These are phyloP conservation scores for Clitopilus hobsonii DNA, from an alignment of 768 basidiomycete genomes.

Conservation along the genomic window DNA sequence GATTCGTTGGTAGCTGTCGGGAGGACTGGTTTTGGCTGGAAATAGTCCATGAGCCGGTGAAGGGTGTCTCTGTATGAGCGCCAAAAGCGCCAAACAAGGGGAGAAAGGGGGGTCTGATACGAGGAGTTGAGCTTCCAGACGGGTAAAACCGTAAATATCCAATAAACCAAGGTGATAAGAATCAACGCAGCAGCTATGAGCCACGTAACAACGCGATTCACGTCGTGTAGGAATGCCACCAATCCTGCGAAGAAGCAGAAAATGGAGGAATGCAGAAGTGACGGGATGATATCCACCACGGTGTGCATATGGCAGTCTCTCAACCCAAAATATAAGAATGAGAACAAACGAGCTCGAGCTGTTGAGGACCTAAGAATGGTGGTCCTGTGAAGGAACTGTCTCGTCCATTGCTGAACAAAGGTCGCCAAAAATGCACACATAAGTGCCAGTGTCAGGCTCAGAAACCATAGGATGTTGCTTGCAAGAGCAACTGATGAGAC, in stretches of 20 bases:
- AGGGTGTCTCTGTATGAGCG: conserved; percentile 15
- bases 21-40: background rate
- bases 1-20: conserved; percentile 11
- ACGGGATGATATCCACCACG: background rate
- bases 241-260: background rate
- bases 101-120: conserved; percentile 30
- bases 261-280: background rate
- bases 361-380: background rate
- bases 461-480: background rate
- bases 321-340: background rate
- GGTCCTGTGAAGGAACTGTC: conserved; percentile 19
- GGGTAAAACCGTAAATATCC: conserved; percentile 26
- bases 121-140: conserved; percentile 26
- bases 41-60: conserved; percentile 1
- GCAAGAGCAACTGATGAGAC: background rate
- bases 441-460: background rate
- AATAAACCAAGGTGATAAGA: conserved; percentile 20
- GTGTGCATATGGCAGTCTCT: background rate
- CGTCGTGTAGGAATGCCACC: background rate
- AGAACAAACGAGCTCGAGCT: background rate
- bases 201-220: background rate
- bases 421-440: background rate
- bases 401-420: background rate
- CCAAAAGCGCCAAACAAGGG: conserved; percentile 22
- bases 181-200: background rate